Base-by-base conservation (phyloP, 176 grass and related monocot species). In the Coix lacrymajobi region DNA sequence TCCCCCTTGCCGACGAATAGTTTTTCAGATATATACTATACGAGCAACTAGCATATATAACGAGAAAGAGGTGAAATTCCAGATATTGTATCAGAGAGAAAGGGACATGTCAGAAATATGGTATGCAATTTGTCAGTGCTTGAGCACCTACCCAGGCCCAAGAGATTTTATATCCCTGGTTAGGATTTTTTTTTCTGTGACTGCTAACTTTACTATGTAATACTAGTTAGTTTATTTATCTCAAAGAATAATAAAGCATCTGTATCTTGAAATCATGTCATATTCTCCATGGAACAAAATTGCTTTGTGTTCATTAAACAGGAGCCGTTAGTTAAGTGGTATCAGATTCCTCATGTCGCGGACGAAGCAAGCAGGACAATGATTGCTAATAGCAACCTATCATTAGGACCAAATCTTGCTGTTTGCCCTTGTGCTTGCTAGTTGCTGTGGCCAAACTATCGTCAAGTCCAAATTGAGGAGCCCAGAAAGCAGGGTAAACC, bases 331-430 rank as follows among this genome's bases (percentile, higher is more conserved):
- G 26, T 83, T 29, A 75, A 25, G 19, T 68, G 46, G 58, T 69
- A 74, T 40, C 43, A 84, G 70, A 86, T 84, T 83, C 54, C 70
- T 77, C 3, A 56, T 90, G 73, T 69, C 39, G 64, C 57, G 75
- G 9, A 83, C 67, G 14, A 86, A 79, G 30, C 79, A 70, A 33
- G 22, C 62, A 64, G 49, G 17, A 36, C 41, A 60, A 76, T 81
- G 51, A 52, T 49, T 43, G 43, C 24, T 37, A 69, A 58, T 77
- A 69, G 73, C 73, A 41, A 68, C 72, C 62, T 76, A 76, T 84
- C 62, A 43, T 76, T 67, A 56, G 63, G 24, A 69, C 28, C 73
- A 78, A 61, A 78, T 85, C 81, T 84, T 54, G 19, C 16, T 76
- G 32, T 38, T 67, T 41, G 24, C 45, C 39, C 33, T 36, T 67